Conservation (phyloP, 805 yeast species). For the Saccharomycopsis fermentans region DNA sequence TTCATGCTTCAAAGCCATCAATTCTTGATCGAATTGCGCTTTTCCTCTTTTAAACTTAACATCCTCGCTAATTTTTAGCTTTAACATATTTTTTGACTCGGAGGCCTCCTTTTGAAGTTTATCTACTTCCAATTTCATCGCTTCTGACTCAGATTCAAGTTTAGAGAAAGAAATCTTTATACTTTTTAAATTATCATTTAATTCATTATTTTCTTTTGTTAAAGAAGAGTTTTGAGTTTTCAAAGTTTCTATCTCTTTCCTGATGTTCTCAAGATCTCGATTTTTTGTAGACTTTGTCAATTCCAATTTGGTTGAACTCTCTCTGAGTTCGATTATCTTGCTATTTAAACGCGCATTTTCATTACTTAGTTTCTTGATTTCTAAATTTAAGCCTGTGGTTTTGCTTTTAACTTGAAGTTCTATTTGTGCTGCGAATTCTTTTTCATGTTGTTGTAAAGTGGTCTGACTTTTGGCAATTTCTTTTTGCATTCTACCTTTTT, state of each 20-base stretch:
- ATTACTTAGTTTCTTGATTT: slow-evolving; percentile 13
- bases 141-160: slow-evolving; percentile 24
- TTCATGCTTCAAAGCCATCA: slow-evolving; percentile 29
- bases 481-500: slow-evolving; percentile 26
- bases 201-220: slow-evolving; percentile 17
- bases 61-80: slow-evolving; percentile 34
- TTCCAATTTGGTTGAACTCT: slow-evolving; percentile 15
- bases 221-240: slow-evolving; percentile 19
- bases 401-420: slow-evolving; percentile 17
- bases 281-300: slow-evolving; percentile 13
- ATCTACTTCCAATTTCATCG: slow-evolving; percentile 18
- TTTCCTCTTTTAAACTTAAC: slow-evolving; percentile 36
- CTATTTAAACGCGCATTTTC: slow-evolving; percentile 22
- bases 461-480: slow-evolving; percentile 21
- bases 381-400: slow-evolving; percentile 13
- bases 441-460: slow-evolving; percentile 1
- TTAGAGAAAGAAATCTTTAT: slow-evolving; percentile 21
- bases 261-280: slow-evolving; percentile 14
- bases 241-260: slow-evolving; percentile 14
- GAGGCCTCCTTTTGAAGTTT: slow-evolving; percentile 37
- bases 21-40: slow-evolving; percentile 32
- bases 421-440: slow-evolving; percentile 13
- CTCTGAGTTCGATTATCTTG: slow-evolving; percentile 22
- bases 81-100: slow-evolving; percentile 33
- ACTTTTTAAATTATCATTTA: slow-evolving; percentile 22